Evolutionary conservation across 306 rosid genomes (phyloP).

Genomic region (Crotalaria pallida): DNA sequence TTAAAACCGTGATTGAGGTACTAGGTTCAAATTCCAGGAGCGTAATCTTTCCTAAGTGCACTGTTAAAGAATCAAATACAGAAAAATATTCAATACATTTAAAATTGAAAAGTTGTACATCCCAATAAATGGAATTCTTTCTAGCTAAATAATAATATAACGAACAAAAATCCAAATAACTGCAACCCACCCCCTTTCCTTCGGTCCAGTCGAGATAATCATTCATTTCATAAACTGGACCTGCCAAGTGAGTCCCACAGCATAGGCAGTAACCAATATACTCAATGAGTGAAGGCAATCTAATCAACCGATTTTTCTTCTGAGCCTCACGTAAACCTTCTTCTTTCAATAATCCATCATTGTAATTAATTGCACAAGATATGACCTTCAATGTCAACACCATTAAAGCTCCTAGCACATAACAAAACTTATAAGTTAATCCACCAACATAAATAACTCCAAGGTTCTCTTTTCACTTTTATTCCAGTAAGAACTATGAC

Average conservation of each 20-base stretch:
- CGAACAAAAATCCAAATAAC: neutral
- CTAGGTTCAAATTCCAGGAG: neutral
- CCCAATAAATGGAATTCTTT: too few relatives aligned
- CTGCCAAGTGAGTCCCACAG: conserved; percentile 95
- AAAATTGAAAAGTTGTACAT: too few relatives aligned
- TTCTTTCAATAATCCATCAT: conserved; percentile 78
- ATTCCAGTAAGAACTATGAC: neutral
- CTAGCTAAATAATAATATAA: neutral
- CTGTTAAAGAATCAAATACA: too few relatives aligned
- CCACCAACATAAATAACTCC: neutral
- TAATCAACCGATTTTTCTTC: conserved; percentile 67
- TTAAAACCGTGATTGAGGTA: too few relatives aligned
- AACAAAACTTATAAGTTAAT: conserved; percentile 13
- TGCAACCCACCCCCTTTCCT: conserved; percentile 69
- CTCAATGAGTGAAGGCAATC: conserved; percentile 71
- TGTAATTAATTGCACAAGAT: conserved; percentile 83
- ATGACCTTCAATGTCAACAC: conserved; percentile 87
- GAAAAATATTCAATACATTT: too few relatives aligned
- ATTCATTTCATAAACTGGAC: conserved; percentile 92
- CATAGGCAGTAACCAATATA: conserved; percentile 84
- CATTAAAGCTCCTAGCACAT: conserved; percentile 72
- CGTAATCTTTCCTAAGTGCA: too few relatives aligned
- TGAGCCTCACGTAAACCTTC: conserved; percentile 77
- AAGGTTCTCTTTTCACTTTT: neutral
- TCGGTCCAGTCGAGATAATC: conserved; percentile 95